Conservation (phyloP, 1,139 yeast genomes). For the Yamadazyma epiphylla region DNA sequence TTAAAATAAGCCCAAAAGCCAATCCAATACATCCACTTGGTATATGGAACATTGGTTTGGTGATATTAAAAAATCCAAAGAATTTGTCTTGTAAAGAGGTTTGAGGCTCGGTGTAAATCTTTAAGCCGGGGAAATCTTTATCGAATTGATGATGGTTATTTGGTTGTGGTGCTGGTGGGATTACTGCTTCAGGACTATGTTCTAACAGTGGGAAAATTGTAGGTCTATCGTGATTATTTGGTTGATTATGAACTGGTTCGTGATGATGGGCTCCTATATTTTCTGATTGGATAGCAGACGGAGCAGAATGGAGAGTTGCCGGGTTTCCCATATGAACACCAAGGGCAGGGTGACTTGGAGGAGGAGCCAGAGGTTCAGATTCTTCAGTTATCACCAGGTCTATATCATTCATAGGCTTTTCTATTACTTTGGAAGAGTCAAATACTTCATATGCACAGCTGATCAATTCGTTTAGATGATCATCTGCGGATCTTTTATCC, state of each 20-base stretch:
- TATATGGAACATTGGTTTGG: slow-evolving; percentile 17
- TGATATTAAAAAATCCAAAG: slow-evolving; percentile 1
- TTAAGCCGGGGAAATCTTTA: slow-evolving; percentile 1
- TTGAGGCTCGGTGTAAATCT: neutral
- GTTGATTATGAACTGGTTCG: no score
- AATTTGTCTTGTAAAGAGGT: slow-evolving; percentile 1
- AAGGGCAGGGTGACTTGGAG: neutral
- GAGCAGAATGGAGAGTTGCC: neutral
- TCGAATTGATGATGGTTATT: neutral
- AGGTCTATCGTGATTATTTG: no score
- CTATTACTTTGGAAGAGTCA: slow-evolving; percentile 11
- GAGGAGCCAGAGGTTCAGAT: neutral
- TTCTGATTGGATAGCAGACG: neutral
- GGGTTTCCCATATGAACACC: neutral
- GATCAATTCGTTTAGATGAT: slow-evolving; percentile 26
- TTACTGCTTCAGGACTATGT: neutral
- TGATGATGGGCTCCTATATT: no score
- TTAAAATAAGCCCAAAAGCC: slow-evolving; percentile 18
- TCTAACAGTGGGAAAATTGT: neutral
- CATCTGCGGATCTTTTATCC: slow-evolving; percentile 21
- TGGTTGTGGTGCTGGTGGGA: neutral
- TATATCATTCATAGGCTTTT: neutral
- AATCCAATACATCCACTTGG: slow-evolving; percentile 35
- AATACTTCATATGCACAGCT: slow-evolving; percentile 24
- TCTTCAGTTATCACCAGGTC: neutral